phyloP scores from a whole-genome alignment of 2,329 filamentous ascomycete genomes.

The Fusarium xylarioides region DNA sequence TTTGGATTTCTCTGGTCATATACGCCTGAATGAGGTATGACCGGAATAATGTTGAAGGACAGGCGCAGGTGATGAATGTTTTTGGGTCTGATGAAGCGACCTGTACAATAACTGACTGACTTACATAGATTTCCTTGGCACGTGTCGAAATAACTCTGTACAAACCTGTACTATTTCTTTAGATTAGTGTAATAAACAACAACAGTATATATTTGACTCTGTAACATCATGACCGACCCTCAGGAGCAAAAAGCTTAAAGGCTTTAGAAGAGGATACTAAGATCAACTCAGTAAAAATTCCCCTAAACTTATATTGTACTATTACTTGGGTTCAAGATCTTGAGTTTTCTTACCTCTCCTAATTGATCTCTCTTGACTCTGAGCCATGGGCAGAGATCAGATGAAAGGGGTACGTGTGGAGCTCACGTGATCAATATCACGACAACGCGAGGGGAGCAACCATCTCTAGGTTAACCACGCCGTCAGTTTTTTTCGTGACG shows the following conservation, averaged over 20 bases:
- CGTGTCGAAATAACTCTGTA: conserved; percentile 30
- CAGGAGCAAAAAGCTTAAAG: background rate
- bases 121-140: conserved; percentile 36
- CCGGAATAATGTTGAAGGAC: conserved; percentile 2
- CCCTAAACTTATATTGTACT: background rate
- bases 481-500: conserved; percentile 41
- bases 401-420: background rate
- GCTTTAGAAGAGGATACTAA: background rate
- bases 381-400: background rate
- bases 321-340: background rate
- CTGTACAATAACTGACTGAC: conserved; percentile 33
- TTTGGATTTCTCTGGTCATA: background rate
- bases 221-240: background rate
- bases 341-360: background rate
- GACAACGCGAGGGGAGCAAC: conserved; percentile 14
- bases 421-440: conserved; percentile 30
- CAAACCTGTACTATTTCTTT: conserved; percentile 20
- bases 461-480: conserved; percentile 33
- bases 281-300: background rate
- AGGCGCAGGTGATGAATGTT: conserved; percentile 9
- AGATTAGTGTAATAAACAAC: conserved; percentile 8
- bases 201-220: background rate
- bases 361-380: background rate
- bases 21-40: conserved; percentile 1
- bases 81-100: conserved; percentile 22